Base-by-base conservation (phyloP, 2,329 filamentous ascomycete species). In the Podosphaera xanthii region DNA sequence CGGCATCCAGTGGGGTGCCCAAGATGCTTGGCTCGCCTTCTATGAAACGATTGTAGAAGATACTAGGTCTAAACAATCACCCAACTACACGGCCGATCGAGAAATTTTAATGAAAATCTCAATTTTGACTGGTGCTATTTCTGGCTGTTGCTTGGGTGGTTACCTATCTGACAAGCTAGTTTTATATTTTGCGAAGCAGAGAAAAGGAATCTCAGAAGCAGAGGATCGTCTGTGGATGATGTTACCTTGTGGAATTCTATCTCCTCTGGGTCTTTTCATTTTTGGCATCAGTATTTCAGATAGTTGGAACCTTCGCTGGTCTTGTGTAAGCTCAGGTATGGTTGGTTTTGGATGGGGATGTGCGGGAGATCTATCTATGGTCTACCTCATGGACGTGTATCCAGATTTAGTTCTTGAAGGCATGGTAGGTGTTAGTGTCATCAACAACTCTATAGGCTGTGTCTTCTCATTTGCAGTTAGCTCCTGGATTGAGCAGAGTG, bases 271-370 rank as follows among this genome's bases (percentile, higher is more conserved):
- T 0, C 72, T 74, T 60, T 64, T 74, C 0, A 68, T 72, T 7
- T 74, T 73, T 53, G 72, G 72, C 0, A 67, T 72, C 50, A 70
- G 67, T 4, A 69, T 69, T 0, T 66, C 69, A 2, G 69, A 75
- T 44, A 75, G 73, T 1, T 78, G 75, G 76, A 62, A 67, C 42
- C 80, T 77, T 77, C 75, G 73, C 1, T 70, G 70, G 7, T 75
- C 77, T 0, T 80, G 80, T 59, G 69, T 80, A 12, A 78, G 76
- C 1, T 68, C 80, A 0, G 78, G 75, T 2, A 74, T 80, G 62
- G 79, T 79, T 35, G 78, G 78, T 3, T 80, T 81, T 59, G 78
- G 78, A 1, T 80, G 77, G 67, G 78, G 78, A 6, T 80, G 77
- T 57, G 76, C 76, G 1, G 78, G 78, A 4, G 78, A 80, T 66